phyloP scores from a whole-genome alignment of 169 alveolate species.

The Plasmodium cynomolgi region DNA sequence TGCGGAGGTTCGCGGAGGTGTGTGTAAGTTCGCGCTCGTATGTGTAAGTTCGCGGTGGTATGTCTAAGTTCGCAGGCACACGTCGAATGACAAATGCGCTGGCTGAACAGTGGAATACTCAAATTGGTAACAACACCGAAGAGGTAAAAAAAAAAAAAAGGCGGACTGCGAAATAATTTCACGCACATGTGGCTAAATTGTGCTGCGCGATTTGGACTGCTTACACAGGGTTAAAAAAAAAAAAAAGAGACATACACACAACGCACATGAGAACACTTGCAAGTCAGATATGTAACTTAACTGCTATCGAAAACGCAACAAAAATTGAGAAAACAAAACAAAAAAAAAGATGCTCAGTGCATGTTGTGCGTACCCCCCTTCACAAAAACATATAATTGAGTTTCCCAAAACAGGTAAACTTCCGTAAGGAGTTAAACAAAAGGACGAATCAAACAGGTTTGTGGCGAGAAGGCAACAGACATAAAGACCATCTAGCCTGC shows the following conservation, averaged over 20 bases:
- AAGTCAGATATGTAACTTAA: not conserved
- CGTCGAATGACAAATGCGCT: not conserved
- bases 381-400: not conserved
- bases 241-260: not conserved
- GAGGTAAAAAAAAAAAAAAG: not conserved
- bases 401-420: not conserved
- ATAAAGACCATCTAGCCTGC: conserved; percentile 6
- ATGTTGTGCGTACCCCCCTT: not conserved
- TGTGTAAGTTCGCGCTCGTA: not conserved
- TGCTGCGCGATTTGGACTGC: not conserved
- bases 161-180: not conserved
- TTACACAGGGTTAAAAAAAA: not conserved
- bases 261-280: not conserved
- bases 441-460: conserved; percentile 19
- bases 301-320: not conserved
- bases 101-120: not conserved
- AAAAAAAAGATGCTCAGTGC: not conserved
- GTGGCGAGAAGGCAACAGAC: not conserved
- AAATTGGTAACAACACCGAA: not conserved
- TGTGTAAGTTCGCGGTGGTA: not conserved
- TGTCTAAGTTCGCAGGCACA: not conserved
- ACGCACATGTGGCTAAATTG: not conserved
- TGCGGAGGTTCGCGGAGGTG: not conserved
- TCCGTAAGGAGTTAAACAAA: not conserved
- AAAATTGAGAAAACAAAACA: not conserved